A percentile compares a stretch with the other conserved stretches of the same genome.
These are phyloP conservation scores for Hyaloscypha variabilis DNA, from an alignment of 495 filamentous ascomycete species.

Conservation along the genomic window DNA sequence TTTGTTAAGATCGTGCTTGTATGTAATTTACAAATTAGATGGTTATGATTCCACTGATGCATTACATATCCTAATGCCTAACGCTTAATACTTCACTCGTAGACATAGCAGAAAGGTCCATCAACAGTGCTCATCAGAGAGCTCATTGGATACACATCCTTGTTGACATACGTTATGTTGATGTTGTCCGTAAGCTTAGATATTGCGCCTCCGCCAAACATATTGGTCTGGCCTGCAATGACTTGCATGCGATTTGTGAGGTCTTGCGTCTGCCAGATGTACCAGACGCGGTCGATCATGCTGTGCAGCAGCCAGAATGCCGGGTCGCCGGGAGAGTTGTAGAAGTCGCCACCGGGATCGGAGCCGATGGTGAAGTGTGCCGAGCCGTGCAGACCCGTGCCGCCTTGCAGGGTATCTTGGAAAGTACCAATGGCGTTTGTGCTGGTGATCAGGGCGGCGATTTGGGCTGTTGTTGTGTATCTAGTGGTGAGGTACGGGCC, in stretches of 20 bases:
- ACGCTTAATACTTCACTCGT: constrained; percentile 34
- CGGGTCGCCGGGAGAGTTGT: constrained; percentile 62
- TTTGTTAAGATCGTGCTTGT: too few relatives aligned
- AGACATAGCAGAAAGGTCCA: constrained; percentile 54
- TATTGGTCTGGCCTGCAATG: constrained; percentile 42
- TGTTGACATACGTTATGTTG: constrained; percentile 43
- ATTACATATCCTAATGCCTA: too few relatives aligned
- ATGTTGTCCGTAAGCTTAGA: constrained; percentile 46
- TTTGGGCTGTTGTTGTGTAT: constrained; percentile 3
- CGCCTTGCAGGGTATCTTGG: constrained; percentile 43
- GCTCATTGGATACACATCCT: constrained; percentile 43
- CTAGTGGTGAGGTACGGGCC: constrained; percentile 39
- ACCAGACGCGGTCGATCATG: constrained; percentile 24
- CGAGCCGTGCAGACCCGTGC: constrained; percentile 42
- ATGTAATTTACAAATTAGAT: too few relatives aligned
- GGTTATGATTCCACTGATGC: too few relatives aligned
- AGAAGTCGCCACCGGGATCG: constrained; percentile 49
- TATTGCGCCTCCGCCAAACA: constrained; percentile 36
- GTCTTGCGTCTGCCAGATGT: constrained; percentile 50
- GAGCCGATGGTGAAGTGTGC: constrained; percentile 25
- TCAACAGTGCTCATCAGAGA: constrained; percentile 47
- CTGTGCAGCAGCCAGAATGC: constrained; percentile 57
- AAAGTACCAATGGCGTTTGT: constrained; percentile 12
- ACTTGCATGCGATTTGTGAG: constrained; percentile 36
- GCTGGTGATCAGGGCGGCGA: constrained; percentile 31